A percentile compares a stretch with the other conserved stretches of the same genome.
Evolutionary conservation across 2,329 filamentous ascomycete genomes (phyloP).

Genomic region (Trichoderma oligosporum): DNA sequence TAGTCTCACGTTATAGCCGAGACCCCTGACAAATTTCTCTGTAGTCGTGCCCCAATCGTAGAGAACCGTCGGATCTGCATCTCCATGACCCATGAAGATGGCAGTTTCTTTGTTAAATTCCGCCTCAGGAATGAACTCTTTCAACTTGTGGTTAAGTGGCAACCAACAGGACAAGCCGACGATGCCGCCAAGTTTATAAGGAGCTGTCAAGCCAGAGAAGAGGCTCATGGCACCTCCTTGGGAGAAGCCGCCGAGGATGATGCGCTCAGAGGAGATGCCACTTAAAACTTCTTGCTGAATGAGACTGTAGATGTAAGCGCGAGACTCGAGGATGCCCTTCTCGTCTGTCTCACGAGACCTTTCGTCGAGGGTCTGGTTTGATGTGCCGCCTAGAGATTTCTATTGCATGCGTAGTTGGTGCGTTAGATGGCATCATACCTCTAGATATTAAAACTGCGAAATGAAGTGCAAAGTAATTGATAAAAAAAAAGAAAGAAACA

Average conservation of each 20-base stretch:
- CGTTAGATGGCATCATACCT: too few species aligned
- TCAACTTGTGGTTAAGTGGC: slow-evolving; percentile 54
- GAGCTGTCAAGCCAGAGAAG: slow-evolving; percentile 70
- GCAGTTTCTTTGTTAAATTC: slow-evolving; percentile 59
- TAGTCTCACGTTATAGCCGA: slow-evolving; percentile 72
- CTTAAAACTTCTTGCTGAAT: slow-evolving; percentile 72
- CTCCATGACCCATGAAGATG: slow-evolving; percentile 82
- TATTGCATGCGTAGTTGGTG: slow-evolving; percentile 18
- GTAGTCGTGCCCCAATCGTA: slow-evolving; percentile 64
- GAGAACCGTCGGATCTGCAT: slow-evolving; percentile 66
- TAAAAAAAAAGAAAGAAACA: background rate
- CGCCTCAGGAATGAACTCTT: slow-evolving; percentile 35
- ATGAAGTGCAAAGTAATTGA: background rate
- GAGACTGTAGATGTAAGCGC: slow-evolving; percentile 72
- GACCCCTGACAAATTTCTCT: slow-evolving; percentile 58
- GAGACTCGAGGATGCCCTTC: slow-evolving; percentile 66
- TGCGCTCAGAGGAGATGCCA: slow-evolving; percentile 76
- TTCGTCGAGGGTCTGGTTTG: background rate
- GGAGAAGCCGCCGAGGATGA: slow-evolving; percentile 81
- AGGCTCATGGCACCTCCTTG: slow-evolving; percentile 87
- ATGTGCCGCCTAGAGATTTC: slow-evolving; percentile 34
- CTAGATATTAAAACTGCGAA: too few species aligned
- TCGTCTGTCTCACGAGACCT: slow-evolving; percentile 55
- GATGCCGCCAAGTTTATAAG: slow-evolving; percentile 77
- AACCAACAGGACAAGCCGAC: slow-evolving; percentile 82